Conservation (phyloP, 352 stramenopile genomes). For the Pythium diclinum region DNA sequence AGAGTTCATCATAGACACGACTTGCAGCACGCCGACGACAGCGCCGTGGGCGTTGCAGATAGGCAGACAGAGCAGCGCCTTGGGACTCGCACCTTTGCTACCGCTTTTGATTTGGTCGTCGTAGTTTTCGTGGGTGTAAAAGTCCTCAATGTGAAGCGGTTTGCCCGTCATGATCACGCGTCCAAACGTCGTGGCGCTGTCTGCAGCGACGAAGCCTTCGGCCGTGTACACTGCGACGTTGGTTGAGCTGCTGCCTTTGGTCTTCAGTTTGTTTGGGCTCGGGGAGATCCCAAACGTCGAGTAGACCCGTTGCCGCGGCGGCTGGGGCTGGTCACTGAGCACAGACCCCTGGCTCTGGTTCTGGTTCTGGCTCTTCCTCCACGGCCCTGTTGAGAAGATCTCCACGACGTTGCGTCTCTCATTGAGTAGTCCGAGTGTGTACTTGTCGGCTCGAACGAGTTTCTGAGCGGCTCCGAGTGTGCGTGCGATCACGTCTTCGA, state of each 20-base stretch:
- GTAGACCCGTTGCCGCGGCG: slow-evolving; percentile 15
- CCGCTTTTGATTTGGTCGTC: slow-evolving; percentile 39
- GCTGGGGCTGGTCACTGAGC: not conserved
- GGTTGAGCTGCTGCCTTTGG: not conserved
- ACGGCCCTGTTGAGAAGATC: slow-evolving; percentile 38
- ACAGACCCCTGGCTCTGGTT: not conserved
- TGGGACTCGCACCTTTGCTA: slow-evolving; percentile 30
- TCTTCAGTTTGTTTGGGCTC: slow-evolving; percentile 20
- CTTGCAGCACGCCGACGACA: slow-evolving; percentile 58
- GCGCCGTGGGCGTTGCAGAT: slow-evolving; percentile 64
- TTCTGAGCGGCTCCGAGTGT: slow-evolving; percentile 49
- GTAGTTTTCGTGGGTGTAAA: slow-evolving; percentile 59
- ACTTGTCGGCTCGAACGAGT: slow-evolving; percentile 59
- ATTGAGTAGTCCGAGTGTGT: slow-evolving; percentile 58
- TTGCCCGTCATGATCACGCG: slow-evolving; percentile 67
- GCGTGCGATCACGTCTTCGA: slow-evolving; percentile 50
- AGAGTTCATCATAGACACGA: slow-evolving; percentile 25
- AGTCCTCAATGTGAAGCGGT: slow-evolving; percentile 49
- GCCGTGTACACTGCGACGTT: slow-evolving; percentile 29
- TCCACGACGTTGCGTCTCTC: slow-evolving; percentile 58
- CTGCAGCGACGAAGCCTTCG: slow-evolving; percentile 52
- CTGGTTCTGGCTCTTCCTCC: slow-evolving; percentile 1
- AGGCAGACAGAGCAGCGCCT: slow-evolving; percentile 56
- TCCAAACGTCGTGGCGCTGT: slow-evolving; percentile 61
- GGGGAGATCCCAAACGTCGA: slow-evolving; percentile 26